A percentile compares a stretch with the other conserved stretches of the same genome.
phyloP scores from a whole-genome alignment of 345 rosid species.

The Conringia planisiliqua region DNA sequence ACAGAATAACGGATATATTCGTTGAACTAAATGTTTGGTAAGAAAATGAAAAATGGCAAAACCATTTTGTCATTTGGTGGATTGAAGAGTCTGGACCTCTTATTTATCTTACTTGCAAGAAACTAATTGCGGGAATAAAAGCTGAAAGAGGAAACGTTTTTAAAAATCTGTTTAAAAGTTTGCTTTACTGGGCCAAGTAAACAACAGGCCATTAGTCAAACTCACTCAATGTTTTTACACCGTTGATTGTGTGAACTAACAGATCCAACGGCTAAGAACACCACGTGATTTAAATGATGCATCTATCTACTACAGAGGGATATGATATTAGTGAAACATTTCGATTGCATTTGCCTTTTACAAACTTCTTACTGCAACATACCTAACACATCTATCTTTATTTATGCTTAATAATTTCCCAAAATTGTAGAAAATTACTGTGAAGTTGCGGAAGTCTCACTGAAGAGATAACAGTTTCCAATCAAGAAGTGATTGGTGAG shows the following conservation, averaged over 20 bases:
- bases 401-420: not conserved
- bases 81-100: not conserved
- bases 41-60: not conserved
- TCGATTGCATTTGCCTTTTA: not conserved
- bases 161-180: not conserved
- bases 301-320: not conserved
- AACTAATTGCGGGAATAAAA: slow-evolving; percentile 23
- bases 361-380: not conserved
- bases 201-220: slow-evolving; percentile 1
- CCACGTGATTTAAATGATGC: slow-evolving; percentile 20
- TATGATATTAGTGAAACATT: not conserved
- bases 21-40: not conserved
- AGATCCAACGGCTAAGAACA: slow-evolving; percentile 32
- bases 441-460: not conserved
- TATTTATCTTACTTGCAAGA: not conserved
- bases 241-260: slow-evolving; percentile 29
- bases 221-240: not conserved
- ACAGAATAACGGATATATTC: not conserved
- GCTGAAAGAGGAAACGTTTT: not conserved
- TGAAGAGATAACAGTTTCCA: not conserved
- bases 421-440: not conserved
- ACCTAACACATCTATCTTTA: not conserved
- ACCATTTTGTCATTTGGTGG: not conserved
- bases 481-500: slow-evolving; percentile 18
- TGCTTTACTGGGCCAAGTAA: slow-evolving; percentile 28